phyloP scores from a whole-genome alignment of 495 filamentous ascomycete species.

The Clohesyomyces aquaticus region DNA sequence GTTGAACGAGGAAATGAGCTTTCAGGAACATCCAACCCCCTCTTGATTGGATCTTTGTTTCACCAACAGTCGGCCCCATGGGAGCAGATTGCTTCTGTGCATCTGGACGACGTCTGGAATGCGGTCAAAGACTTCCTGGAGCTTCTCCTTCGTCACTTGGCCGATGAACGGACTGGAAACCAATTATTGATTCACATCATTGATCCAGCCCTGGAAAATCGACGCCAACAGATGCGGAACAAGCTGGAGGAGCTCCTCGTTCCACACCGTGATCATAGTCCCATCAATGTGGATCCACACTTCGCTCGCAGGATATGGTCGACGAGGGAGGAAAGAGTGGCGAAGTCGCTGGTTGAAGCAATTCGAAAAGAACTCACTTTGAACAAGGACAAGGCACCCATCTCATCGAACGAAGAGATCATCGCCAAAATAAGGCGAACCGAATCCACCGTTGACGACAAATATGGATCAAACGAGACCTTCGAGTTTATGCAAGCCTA shows the following conservation, averaged over 20 bases:
- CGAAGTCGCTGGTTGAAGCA: neutral
- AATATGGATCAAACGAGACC: slow-evolving; percentile 29
- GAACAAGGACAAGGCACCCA: neutral
- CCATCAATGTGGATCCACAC: slow-evolving; percentile 18
- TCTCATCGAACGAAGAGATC: slow-evolving; percentile 4
- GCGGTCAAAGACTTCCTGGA: slow-evolving; percentile 16
- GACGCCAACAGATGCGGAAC: neutral
- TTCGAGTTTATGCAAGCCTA: slow-evolving; percentile 40
- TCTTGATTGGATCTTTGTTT: slow-evolving; percentile 22
- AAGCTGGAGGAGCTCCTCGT: slow-evolving; percentile 23
- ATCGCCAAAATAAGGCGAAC: neutral
- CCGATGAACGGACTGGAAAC: slow-evolving; percentile 21
- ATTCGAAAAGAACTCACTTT: neutral
- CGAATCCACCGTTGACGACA: neutral
- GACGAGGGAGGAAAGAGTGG: neutral
- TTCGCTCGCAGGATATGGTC: slow-evolving; percentile 24
- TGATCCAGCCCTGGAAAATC: slow-evolving; percentile 15
- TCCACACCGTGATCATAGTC: slow-evolving; percentile 14
- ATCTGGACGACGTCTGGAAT: slow-evolving; percentile 8
- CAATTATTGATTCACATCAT: slow-evolving; percentile 16
- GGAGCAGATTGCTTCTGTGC: slow-evolving; percentile 21
- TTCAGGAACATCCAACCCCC: slow-evolving; percentile 16
- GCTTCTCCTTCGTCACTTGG: slow-evolving; percentile 7
- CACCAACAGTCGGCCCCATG: slow-evolving; percentile 24
- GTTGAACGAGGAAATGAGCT: slow-evolving; percentile 18